phyloP scores from a whole-genome alignment of 495 filamentous ascomycete genomes.

The Tuber magnatum region DNA sequence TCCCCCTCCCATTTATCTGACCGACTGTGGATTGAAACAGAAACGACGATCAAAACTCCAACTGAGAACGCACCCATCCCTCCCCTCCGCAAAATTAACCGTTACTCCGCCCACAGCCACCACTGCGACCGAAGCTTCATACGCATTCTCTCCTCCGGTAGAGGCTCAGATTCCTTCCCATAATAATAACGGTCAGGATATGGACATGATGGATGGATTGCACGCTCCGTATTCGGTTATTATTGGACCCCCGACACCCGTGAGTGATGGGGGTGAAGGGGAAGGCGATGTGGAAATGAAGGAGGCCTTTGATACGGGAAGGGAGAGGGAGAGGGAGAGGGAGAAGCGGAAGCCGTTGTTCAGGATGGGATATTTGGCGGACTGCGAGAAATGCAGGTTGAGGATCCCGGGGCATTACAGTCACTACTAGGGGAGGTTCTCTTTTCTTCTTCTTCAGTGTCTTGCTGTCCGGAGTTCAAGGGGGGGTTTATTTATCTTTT shows the following conservation, averaged over 20 bases:
- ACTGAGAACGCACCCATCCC: neutral
- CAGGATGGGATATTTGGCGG: slow-evolving; percentile 30
- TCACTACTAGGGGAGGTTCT: slow-evolving; percentile 16
- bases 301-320: neutral
- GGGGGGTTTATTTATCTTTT: slow-evolving; percentile 7
- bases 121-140: neutral
- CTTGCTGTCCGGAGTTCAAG: neutral
- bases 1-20: neutral
- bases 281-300: slow-evolving; percentile 31
- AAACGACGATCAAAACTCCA: neutral
- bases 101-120: neutral
- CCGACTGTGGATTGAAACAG: neutral
- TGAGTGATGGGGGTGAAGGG: slow-evolving; percentile 20
- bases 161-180: neutral
- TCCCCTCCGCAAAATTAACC: neutral
- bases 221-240: slow-evolving; percentile 5
- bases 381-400: slow-evolving; percentile 34
- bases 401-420: slow-evolving; percentile 34
- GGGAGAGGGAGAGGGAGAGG: neutral
- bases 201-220: neutral
- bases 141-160: neutral
- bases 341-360: slow-evolving; percentile 22
- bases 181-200: neutral
- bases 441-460: neutral
- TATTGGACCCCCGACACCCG: slow-evolving; percentile 26